Evolutionary conservation across 441 rosid species (phyloP).

Genomic region (Croton setiger): DNA sequence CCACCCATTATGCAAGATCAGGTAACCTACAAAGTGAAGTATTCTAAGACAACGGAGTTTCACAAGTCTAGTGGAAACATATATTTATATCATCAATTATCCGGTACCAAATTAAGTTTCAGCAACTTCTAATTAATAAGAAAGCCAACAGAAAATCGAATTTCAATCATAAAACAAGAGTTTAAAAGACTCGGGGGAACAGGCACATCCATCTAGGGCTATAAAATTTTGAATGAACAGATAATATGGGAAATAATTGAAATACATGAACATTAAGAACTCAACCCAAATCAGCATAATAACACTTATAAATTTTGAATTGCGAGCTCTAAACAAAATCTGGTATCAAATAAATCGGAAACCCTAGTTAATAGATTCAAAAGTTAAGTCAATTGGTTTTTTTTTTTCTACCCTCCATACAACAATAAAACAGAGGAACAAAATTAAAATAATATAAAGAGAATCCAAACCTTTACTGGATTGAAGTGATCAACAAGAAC

Average conservation of each 20-base stretch:
- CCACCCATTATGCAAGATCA: slow-evolving; percentile 54
- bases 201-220: background rate
- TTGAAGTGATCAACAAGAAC: background rate
- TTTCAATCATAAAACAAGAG: background rate
- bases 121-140: background rate
- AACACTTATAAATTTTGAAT: background rate
- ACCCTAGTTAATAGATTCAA: background rate
- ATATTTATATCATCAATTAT: background rate
- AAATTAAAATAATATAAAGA: background rate
- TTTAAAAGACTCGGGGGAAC: background rate
- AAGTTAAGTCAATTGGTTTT: background rate
- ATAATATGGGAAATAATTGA: background rate
- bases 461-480: background rate
- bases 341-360: background rate
- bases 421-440: background rate
- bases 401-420: background rate
- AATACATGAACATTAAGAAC: background rate
- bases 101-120: background rate
- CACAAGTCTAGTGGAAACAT: background rate
- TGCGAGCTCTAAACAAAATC: background rate
- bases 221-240: background rate
- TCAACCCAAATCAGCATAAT: background rate
- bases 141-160: background rate
- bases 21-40: slow-evolving; percentile 15
- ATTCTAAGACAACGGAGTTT: background rate